Evolutionary conservation across 768 basidiomycete genomes (phyloP).

Genomic region (Leccinum uliginosum): DNA sequence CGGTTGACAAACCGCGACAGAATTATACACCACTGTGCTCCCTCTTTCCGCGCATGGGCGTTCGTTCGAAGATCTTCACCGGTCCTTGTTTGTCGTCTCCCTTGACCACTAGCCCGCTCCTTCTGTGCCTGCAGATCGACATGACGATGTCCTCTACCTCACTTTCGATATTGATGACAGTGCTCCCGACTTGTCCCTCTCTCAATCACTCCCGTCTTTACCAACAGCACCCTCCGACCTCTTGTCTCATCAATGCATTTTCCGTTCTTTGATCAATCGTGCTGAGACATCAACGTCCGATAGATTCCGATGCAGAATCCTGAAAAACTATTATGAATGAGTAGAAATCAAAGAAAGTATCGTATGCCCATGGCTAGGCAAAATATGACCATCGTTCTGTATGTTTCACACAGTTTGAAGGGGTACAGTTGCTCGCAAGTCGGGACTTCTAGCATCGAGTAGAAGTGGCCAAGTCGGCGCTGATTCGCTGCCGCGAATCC

Average conservation of each 20-base stretch:
- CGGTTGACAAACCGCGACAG: slow-evolving; percentile 25
- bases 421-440: too few relatives aligned
- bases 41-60: slow-evolving; percentile 54
- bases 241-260: slow-evolving; percentile 72
- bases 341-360: background rate
- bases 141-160: slow-evolving; percentile 26
- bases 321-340: background rate
- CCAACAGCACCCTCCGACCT: slow-evolving; percentile 30
- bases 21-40: slow-evolving; percentile 67
- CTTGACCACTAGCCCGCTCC: slow-evolving; percentile 67
- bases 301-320: background rate
- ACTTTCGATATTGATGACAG: slow-evolving; percentile 29
- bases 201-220: slow-evolving; percentile 8
- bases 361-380: background rate
- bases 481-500: too few relatives aligned
- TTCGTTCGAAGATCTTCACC: slow-evolving; percentile 60
- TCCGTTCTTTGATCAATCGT: slow-evolving; percentile 41
- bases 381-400: too few relatives aligned
- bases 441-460: too few relatives aligned
- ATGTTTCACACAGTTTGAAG: too few relatives aligned
- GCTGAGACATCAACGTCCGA: background rate
- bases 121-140: slow-evolving; percentile 20
- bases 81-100: slow-evolving; percentile 75
- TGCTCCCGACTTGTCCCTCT: background rate
- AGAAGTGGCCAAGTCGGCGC: too few relatives aligned